Evolutionary conservation across 306 rosid species (phyloP).

Genomic region (Rosa multiflora): DNA sequence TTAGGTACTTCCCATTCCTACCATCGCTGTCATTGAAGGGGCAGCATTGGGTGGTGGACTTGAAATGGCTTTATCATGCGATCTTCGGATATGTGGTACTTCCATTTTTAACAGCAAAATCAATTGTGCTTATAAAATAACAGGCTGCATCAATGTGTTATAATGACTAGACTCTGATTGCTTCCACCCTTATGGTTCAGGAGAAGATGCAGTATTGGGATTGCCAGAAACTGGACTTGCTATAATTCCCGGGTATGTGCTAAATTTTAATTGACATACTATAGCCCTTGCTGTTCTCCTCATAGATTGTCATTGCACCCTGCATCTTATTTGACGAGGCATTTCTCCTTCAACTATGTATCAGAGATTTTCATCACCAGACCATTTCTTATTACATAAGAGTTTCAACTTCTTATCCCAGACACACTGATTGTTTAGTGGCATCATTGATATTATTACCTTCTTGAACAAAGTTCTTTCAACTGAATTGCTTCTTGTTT

Average conservation of each 20-base stretch:
- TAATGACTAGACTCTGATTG: conserved; percentile 16
- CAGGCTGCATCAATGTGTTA: conserved; percentile 22
- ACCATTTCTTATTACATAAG: neutral
- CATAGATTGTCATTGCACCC: neutral
- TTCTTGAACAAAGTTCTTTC: neutral
- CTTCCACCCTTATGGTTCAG: conserved; percentile 42
- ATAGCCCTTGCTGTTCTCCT: neutral
- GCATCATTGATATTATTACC: neutral
- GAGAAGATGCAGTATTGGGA: conserved; percentile 70
- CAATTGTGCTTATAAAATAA: conserved; percentile 15
- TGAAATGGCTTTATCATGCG: conserved; percentile 94
- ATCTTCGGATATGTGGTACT: conserved; percentile 92
- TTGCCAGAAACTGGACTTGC: conserved; percentile 99
- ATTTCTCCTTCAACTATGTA: conserved; percentile 10
- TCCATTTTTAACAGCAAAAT: conserved; percentile 16
- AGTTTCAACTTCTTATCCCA: neutral
- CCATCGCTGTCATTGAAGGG: conserved; percentile 90
- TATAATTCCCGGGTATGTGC: conserved; percentile 87
- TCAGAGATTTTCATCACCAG: neutral
- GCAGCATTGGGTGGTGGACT: conserved; percentile 97
- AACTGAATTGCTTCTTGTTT: neutral
- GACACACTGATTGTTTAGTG: neutral
- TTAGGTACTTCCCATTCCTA: conserved; percentile 71
- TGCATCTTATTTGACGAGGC: conserved; percentile 1
- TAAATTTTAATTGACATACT: conserved; percentile 14